These are phyloP conservation scores for Chloranthus sessilifolius DNA, from an alignment of 164 flowering plant species.

Conservation along the genomic window DNA sequence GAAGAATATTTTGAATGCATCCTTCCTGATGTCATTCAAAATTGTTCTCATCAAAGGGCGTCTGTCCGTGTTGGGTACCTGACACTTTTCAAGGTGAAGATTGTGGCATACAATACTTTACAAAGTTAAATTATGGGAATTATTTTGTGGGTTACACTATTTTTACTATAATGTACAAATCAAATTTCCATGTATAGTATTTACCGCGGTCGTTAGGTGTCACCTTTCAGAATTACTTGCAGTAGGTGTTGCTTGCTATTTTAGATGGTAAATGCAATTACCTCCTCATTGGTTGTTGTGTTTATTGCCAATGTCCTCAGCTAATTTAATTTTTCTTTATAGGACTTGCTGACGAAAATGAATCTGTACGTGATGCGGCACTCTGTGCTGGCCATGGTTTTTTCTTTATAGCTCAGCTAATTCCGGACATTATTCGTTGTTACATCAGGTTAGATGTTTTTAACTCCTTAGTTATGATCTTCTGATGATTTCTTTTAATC, in stretches of 20 bases:
- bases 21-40: constrained; percentile 86
- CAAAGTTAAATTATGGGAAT: too few species aligned
- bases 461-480: too few species aligned
- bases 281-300: background rate
- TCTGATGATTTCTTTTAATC: too few species aligned
- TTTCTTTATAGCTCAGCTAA: too few species aligned
- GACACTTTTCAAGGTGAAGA: constrained; percentile 80
- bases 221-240: constrained; percentile 90
- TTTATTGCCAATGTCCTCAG: constrained; percentile 5
- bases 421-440: too few species aligned
- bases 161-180: background rate
- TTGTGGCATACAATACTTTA: background rate
- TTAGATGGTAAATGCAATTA: constrained; percentile 60
- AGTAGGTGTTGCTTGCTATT: constrained; percentile 89
- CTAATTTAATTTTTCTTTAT: constrained; percentile 6
- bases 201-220: constrained; percentile 91
- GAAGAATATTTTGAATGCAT: constrained; percentile 76
- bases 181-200: constrained; percentile 41
- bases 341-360: constrained; percentile 99
- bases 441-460: too few species aligned
- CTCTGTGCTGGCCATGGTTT: constrained; percentile 96
- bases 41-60: constrained; percentile 89
- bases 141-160: too few species aligned
- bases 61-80: constrained; percentile 95
- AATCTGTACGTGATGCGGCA: constrained; percentile 99